These are phyloP conservation scores for Pleurotus cornucopiae DNA, from an alignment of 768 basidiomycete species.

Conservation along the genomic window DNA sequence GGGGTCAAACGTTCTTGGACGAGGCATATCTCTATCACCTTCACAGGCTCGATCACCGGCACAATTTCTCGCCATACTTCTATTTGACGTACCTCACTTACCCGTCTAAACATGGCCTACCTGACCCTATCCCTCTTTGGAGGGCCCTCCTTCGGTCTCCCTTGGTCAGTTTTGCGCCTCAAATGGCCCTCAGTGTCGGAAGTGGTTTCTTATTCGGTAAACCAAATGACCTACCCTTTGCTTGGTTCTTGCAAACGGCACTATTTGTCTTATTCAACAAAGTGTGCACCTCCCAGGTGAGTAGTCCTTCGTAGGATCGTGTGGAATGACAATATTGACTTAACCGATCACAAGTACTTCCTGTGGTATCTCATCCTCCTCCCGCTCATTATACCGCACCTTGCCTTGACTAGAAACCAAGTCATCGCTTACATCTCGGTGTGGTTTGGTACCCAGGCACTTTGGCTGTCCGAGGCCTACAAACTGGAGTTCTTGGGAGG, in stretches of 20 bases:
- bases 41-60: constrained; percentile 89
- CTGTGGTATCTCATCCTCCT: constrained; percentile 93
- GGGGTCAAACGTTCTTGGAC: constrained; percentile 90
- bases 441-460: constrained; percentile 77
- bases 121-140: constrained; percentile 28
- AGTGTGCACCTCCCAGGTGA: constrained; percentile 94
- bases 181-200: constrained; percentile 67
- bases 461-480: constrained; percentile 93
- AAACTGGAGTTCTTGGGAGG: constrained; percentile 83
- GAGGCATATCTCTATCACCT: constrained; percentile 94
- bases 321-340: background rate
- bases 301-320: constrained; percentile 9
- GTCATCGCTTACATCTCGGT: constrained; percentile 38
- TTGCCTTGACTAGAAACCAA: constrained; percentile 46
- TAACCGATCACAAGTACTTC: constrained; percentile 66
- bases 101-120: constrained; percentile 31
- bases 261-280: constrained; percentile 96
- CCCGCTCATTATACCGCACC: constrained; percentile 70
- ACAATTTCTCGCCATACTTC: constrained; percentile 98
- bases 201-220: constrained; percentile 71
- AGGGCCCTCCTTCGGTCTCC: constrained; percentile 59
- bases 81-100: constrained; percentile 91
- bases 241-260: constrained; percentile 90
- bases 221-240: constrained; percentile 61
- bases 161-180: constrained; percentile 79